phyloP scores from a whole-genome alignment of 352 stramenopile species.

The Phytophthora idaei region DNA sequence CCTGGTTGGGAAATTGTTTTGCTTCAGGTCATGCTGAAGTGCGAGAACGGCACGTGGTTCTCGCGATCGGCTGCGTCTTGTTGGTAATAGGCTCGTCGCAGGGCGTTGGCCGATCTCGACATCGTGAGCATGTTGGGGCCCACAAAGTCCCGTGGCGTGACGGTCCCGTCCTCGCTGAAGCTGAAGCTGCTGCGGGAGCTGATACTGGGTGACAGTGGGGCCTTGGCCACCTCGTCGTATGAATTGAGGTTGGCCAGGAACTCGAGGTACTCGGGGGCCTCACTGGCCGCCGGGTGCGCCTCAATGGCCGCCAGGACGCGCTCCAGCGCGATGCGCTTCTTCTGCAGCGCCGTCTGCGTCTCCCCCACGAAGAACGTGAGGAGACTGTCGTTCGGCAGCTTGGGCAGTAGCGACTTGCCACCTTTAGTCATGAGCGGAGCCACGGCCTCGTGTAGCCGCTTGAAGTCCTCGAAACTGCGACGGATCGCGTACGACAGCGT shows the following conservation, averaged over 20 bases:
- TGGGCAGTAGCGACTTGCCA: constrained; percentile 44
- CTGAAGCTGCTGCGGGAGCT: constrained; percentile 40
- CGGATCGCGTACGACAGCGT: constrained; percentile 69
- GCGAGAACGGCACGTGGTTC: constrained; percentile 56
- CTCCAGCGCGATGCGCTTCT: constrained; percentile 58
- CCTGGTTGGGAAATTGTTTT: not conserved
- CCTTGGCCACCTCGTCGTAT: constrained; percentile 52
- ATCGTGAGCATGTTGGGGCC: constrained; percentile 29
- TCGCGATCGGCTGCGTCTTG: constrained; percentile 29
- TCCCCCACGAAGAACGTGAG: constrained; percentile 78
- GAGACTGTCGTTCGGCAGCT: constrained; percentile 69
- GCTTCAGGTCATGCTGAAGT: constrained; percentile 58
- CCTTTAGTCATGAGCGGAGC: constrained; percentile 61
- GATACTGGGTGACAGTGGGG: constrained; percentile 36
- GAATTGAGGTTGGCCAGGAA: constrained; percentile 69
- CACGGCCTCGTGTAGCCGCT: constrained; percentile 66
- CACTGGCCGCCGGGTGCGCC: constrained; percentile 60
- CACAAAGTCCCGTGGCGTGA: constrained; percentile 31
- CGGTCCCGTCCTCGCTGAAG: constrained; percentile 36
- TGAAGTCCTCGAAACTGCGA: constrained; percentile 79
- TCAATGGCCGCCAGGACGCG: constrained; percentile 60
- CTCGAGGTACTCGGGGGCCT: constrained; percentile 66
- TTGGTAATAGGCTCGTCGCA: constrained; percentile 43
- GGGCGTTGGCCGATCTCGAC: constrained; percentile 38
- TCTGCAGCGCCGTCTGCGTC: constrained; percentile 71